A percentile compares a stretch with the other conserved stretches of the same genome.
Evolutionary conservation across 768 basidiomycete genomes (phyloP).

Genomic region (Lanmaoa rubissima): DNA sequence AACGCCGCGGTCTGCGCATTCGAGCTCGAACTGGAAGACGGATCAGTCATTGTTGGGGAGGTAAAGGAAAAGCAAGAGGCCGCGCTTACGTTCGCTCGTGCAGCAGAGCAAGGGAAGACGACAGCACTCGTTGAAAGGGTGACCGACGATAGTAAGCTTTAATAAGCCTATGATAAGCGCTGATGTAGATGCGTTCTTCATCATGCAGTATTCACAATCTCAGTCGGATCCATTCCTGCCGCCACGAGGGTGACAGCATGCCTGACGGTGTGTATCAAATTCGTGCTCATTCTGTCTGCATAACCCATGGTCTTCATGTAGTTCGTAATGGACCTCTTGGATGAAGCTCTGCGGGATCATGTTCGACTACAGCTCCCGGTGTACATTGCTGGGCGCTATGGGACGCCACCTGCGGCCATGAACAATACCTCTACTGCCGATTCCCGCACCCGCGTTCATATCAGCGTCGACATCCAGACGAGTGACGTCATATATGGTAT

Average conservation of each 20-base stretch:
- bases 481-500: conserved; percentile 42
- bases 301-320: conserved; percentile 16
- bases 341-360: conserved; percentile 47
- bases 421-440: conserved; percentile 29
- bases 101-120: conserved; percentile 37
- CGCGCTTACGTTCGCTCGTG: conserved; percentile 38
- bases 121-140: conserved; percentile 50
- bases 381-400: conserved; percentile 52
- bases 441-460: conserved; percentile 36
- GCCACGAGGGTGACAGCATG: conserved; percentile 37
- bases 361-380: conserved; percentile 56
- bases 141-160: conserved; percentile 48
- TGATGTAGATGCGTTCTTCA: neutral
- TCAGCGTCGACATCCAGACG: conserved; percentile 49
- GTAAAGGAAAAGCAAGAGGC: conserved; percentile 50
- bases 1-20: conserved; percentile 56
- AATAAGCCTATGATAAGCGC: neutral
- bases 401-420: conserved; percentile 41
- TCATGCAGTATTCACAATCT: conserved; percentile 53
- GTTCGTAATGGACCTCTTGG: conserved; percentile 54
- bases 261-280: conserved; percentile 39
- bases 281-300: neutral
- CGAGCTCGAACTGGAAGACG: conserved; percentile 45
- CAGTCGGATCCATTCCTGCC: conserved; percentile 52
- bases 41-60: conserved; percentile 41